phyloP scores from a whole-genome alignment of 305 asterid genomes.

The Fraxinus baroniana region DNA sequence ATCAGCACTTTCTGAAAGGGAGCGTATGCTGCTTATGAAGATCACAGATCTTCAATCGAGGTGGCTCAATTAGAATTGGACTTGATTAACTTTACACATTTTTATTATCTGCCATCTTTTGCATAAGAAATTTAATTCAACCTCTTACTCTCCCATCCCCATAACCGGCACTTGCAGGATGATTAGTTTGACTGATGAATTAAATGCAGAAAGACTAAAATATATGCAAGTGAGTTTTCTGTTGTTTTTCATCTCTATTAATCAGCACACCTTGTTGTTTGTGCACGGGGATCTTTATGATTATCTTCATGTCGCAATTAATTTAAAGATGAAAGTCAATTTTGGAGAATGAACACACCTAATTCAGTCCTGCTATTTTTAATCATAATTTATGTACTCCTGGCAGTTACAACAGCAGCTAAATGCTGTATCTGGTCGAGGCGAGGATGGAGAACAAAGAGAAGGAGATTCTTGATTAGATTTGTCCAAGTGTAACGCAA shows the following conservation, averaged over 20 bases:
- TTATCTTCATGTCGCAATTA: conserved; percentile 10
- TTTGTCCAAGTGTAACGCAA: conserved; percentile 27
- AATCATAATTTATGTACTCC: conserved; percentile 24
- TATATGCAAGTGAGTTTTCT: conserved; percentile 70
- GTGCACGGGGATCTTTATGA: neutral
- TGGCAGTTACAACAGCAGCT: conserved; percentile 83
- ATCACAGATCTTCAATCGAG: conserved; percentile 91
- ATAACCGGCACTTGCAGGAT: conserved; percentile 56
- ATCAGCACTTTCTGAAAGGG: conserved; percentile 71
- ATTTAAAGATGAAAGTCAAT: neutral
- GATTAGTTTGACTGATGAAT: conserved; percentile 84
- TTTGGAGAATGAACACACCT: neutral
- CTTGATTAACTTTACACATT: neutral
- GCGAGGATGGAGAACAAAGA: conserved; percentile 63
- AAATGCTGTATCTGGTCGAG: conserved; percentile 47
- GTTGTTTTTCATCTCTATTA: neutral
- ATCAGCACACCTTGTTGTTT: neutral
- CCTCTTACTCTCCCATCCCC: conserved; percentile 13
- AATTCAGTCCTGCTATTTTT: neutral
- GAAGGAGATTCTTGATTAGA: conserved; percentile 61
- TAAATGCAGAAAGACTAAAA: conserved; percentile 75
- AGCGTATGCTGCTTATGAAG: conserved; percentile 73
- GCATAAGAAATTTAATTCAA: conserved; percentile 22
- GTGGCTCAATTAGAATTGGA: conserved; percentile 31
- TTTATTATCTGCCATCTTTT: neutral